A percentile compares a stretch with the other conserved stretches of the same genome.
phyloP scores from a whole-genome alignment of 306 rosid genomes.

The Boehmeria nivea region DNA sequence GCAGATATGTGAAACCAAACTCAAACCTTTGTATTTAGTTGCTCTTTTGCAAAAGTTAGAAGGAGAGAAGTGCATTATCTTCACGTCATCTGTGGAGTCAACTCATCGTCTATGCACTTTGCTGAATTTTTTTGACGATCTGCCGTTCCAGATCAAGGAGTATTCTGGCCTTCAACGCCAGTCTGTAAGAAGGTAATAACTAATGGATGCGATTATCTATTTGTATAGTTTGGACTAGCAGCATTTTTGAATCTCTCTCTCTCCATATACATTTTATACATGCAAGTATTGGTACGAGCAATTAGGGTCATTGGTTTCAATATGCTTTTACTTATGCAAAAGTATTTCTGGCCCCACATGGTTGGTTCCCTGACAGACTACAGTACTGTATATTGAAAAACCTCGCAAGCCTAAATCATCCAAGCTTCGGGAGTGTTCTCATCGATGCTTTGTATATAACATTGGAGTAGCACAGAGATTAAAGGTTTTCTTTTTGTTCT shows the following conservation, averaged over 20 bases:
- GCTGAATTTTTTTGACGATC: conserved; percentile 56
- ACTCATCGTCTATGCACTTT: conserved; percentile 82
- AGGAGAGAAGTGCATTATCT: conserved; percentile 80
- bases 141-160: conserved; percentile 69
- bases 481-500: neutral
- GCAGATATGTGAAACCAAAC: conserved; percentile 70
- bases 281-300: no score
- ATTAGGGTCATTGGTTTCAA: no score
- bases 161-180: conserved; percentile 85
- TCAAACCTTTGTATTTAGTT: conserved; percentile 80
- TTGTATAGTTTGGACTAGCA: neutral
- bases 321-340: no score
- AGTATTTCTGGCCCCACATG: no score
- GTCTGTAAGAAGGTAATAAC: conserved; percentile 57
- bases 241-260: no score
- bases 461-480: no score
- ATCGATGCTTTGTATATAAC: neutral
- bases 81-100: conserved; percentile 85
- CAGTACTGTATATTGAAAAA: no score
- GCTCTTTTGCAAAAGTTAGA: conserved; percentile 70
- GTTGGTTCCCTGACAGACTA: no score
- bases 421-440: neutral
- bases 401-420: no score
- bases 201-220: neutral
- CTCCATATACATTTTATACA: no score